Base-by-base conservation (phyloP, 495 filamentous ascomycete genomes). In the Letharia lupina region DNA sequence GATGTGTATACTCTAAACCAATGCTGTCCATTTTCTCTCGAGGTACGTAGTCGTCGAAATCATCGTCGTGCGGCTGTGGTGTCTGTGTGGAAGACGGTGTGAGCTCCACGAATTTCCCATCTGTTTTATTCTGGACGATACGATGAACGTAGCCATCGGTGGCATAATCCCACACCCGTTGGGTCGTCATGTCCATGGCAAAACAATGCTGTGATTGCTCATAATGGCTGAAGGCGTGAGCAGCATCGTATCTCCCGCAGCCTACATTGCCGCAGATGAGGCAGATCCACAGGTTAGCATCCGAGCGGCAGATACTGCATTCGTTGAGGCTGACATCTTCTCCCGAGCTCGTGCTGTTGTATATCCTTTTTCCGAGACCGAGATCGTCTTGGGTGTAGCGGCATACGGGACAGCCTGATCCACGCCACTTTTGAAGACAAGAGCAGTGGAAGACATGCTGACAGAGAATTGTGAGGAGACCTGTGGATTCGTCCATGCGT, bases 371-470 rank as follows among this genome's bases (percentile, higher is more conserved):
- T 40, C 72, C 74, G 48, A 75, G 39, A 48, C 61, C 76, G 60
- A 80, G 74, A 62, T 80, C 81, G 60, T 83, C 80, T 73, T 89
- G 84, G 65, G 93, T 94, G 70, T 95, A 95, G 6, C 94, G 88
- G 71, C 94, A 98, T 18, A 98, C 91, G 0, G 94, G 94, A 72
- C 94, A 98, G 40, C 93, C 93, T 60, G 83, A 88, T 28, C 93
- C 94, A 72, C 88, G 89, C 94, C 94, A 98, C 72, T 96, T 98
- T 70, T 96, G 90, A 1, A 98, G 81, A 77, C 94, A 98, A 9
- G 89, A 91, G 75, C 94, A 98, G 77, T 98, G 94, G 74, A 98
- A 98, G 63, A 98, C 92, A 69, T 98, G 94, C 71, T 98, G 95
- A 75, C 94, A 98, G 67, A 93, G 86, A 45, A 98, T 98, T 1